Evolutionary conservation across 2,329 filamentous ascomycete species (phyloP), one percentile per base, ranked within the genome.

Genomic region (Mycosphaerella sp.): DNA sequence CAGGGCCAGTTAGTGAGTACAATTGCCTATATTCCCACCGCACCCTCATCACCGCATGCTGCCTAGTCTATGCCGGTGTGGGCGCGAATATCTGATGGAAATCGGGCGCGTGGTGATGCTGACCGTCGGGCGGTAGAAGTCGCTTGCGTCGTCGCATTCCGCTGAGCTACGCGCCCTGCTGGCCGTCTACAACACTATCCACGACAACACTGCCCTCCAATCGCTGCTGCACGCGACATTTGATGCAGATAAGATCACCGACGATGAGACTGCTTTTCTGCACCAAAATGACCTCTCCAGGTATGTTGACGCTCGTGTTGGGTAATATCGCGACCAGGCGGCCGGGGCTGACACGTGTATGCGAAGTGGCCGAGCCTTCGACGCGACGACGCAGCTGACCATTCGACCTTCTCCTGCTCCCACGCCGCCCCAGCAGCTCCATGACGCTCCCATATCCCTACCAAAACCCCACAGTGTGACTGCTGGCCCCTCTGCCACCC

Each of bases 361-460:
- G 32, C 60, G 38, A 62, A 82, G 80, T 75, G 78, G 78, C 62
- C 78, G 76, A 57, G 74, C 73, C 66, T 83, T 82, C 70, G 73
- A 80, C 67, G 78, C 80, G 68, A 68, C 74, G 60, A 78, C 78
- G 39, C 48, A 46, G 36, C 49, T 58, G 45, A 54, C 57, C 23
- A 50, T 56, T 11, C 55, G 53, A 46, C 50, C 58, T n/a, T 38
- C 54, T n/a, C 48, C 72, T 81, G 41, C 78, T 76, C 48, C 57
- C 67, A 65, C 54, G 67, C 67, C 42, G 47, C 55, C 39, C 58
- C 54, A 62, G 57, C 59, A 51, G 54, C 55, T 61, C 52, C 59
- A 63, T 62, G 64, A 62, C 51, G 61, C 51, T 39, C 50, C 63
- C 54, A 65, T 63, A 66, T 64, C 57, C 44, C 44, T 51, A 53